phyloP scores from a whole-genome alignment of 768 basidiomycete genomes.

The Naganishia vishniacii region DNA sequence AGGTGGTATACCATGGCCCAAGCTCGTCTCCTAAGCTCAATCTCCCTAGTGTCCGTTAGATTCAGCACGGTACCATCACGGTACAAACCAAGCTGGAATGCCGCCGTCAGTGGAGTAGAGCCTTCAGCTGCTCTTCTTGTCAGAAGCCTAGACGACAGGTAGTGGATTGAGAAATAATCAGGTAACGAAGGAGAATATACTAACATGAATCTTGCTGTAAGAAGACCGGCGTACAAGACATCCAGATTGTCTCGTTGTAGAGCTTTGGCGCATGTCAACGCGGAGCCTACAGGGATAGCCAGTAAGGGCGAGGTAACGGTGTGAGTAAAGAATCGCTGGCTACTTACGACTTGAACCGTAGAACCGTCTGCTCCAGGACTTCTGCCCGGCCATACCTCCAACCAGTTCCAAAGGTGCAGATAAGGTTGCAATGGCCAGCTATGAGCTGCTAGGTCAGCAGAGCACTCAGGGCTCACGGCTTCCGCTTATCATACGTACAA shows the following conservation, averaged over 20 bases:
- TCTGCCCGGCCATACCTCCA: constrained; percentile 39
- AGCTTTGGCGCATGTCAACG: constrained; percentile 48
- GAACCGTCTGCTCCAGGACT: constrained; percentile 46
- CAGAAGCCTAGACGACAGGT: constrained; percentile 38
- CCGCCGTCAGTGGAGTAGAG: constrained; percentile 49
- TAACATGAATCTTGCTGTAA: constrained; percentile 49
- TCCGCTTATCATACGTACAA: constrained; percentile 35
- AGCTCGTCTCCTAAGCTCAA: constrained; percentile 47
- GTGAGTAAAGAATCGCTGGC: not conserved
- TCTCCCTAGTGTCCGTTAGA: constrained; percentile 46
- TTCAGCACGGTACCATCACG: constrained; percentile 48
- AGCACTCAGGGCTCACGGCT: not conserved
- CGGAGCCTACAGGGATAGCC: constrained; percentile 31
- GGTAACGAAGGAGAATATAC: constrained; percentile 4
- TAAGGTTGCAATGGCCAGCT: constrained; percentile 48
- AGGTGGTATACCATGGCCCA: constrained; percentile 49
- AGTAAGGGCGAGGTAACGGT: not conserved
- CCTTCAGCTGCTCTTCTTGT: constrained; percentile 49
- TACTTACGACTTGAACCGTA: constrained; percentile 40
- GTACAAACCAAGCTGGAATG: constrained; percentile 49
- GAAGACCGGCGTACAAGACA: constrained; percentile 47
- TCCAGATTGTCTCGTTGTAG: constrained; percentile 49
- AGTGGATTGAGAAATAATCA: not conserved
- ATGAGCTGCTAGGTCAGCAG: not conserved
- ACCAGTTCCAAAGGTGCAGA: constrained; percentile 46